These are phyloP conservation scores for Candida ficus DNA, from an alignment of 805 yeast species.

Conservation along the genomic window DNA sequence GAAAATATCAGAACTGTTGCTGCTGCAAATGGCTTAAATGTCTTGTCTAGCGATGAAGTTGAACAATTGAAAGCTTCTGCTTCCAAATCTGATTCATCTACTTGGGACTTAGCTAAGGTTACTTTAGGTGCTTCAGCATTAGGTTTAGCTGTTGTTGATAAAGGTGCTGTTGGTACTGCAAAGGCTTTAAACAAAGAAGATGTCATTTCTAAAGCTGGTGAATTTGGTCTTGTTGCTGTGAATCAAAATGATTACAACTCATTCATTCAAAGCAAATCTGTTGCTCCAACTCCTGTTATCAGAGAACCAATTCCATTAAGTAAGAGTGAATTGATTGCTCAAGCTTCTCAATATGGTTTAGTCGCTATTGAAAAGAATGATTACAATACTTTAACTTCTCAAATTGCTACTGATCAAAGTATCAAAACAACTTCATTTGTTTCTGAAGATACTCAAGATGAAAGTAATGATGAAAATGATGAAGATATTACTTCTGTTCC, in stretches of 20 bases:
- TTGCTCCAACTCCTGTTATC: background rate
- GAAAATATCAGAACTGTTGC: slow-evolving; percentile 6
- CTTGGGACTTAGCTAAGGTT: slow-evolving; percentile 3
- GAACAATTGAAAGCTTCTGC: slow-evolving; percentile 3
- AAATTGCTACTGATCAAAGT: background rate
- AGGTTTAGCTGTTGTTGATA: slow-evolving; percentile 5
- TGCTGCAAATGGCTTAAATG: slow-evolving; percentile 2
- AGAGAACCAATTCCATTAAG: no score
- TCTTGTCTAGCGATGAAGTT: slow-evolving; percentile 5
- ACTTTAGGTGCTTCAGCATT: slow-evolving; percentile 8
- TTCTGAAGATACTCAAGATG: slow-evolving; percentile 1
- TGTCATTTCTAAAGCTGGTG: slow-evolving; percentile 15
- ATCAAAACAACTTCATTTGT: background rate
- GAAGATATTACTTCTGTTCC: slow-evolving; percentile 9
- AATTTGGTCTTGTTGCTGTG: slow-evolving; percentile 4
- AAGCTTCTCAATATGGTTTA: slow-evolving; percentile 27
- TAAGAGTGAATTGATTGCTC: background rate
- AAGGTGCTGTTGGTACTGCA: background rate
- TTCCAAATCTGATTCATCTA: background rate
- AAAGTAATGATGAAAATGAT: slow-evolving; percentile 1
- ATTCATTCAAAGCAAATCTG: background rate
- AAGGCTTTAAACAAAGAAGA: slow-evolving; percentile 7
- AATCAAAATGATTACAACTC: background rate
- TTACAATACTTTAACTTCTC: slow-evolving; percentile 22
- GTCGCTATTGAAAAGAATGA: slow-evolving; percentile 32